These are phyloP conservation scores for Boeremia exigua DNA, from an alignment of 2,329 filamentous ascomycete species.

Conservation along the genomic window DNA sequence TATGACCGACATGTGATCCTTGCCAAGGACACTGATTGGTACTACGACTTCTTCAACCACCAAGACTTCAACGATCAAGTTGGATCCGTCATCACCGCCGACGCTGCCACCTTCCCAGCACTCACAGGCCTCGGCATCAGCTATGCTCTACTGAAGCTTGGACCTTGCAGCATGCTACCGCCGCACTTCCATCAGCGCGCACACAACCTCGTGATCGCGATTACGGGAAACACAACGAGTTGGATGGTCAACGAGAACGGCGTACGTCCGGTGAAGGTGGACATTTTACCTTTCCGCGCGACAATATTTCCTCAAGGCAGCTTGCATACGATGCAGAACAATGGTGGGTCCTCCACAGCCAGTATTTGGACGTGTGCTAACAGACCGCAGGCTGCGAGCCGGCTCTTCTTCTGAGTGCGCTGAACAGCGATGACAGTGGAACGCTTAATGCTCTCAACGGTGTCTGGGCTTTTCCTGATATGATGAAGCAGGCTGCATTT, in stretches of 20 bases:
- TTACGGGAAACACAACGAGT: conserved; percentile 57
- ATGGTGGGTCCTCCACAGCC: conserved; percentile 43
- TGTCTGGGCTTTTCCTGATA: conserved; percentile 49
- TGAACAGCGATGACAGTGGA: conserved; percentile 58
- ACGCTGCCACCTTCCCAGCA: conserved; percentile 59
- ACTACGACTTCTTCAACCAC: conserved; percentile 57
- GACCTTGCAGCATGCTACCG: conserved; percentile 60
- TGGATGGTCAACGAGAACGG: conserved; percentile 62
- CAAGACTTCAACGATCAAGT: conserved; percentile 53
- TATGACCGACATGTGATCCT: conserved; percentile 55
- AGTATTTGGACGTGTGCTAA: not conserved
- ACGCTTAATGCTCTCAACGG: conserved; percentile 57
- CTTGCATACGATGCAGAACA: conserved; percentile 60
- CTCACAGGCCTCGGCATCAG: conserved; percentile 57
- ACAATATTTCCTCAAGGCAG: conserved; percentile 59
- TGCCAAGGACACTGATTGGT: conserved; percentile 52
- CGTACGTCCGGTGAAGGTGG: conserved; percentile 50
- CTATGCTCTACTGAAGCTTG: conserved; percentile 54
- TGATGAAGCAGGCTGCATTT: conserved; percentile 54
- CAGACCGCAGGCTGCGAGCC: conserved; percentile 53
- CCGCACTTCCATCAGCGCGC: conserved; percentile 59
- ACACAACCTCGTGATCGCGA: conserved; percentile 57
- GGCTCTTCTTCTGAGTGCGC: conserved; percentile 57
- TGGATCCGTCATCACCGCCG: conserved; percentile 60
- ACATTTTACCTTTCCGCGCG: conserved; percentile 54